Conservation (phyloP, 768 basidiomycete genomes). For the Agaricus sinodeliciosus region DNA sequence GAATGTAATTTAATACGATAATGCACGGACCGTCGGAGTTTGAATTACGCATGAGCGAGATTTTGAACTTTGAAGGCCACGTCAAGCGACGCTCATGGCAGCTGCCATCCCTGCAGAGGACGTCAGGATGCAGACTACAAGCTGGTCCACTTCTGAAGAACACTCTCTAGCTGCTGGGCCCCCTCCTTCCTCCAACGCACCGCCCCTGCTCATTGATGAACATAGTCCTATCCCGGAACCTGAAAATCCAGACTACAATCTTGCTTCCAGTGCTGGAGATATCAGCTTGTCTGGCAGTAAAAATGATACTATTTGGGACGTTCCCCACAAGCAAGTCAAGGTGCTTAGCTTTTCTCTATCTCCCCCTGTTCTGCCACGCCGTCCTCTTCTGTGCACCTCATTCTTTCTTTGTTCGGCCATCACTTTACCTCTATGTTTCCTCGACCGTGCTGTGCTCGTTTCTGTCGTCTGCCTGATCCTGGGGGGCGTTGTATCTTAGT, state of each 20-base stretch:
- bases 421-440: slow-evolving; percentile 9
- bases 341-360: slow-evolving; percentile 60
- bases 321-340: slow-evolving; percentile 82
- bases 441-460: slow-evolving; percentile 16
- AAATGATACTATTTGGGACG: slow-evolving; percentile 45
- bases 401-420: slow-evolving; percentile 18
- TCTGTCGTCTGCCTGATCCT: slow-evolving; percentile 26
- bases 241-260: slow-evolving; percentile 46
- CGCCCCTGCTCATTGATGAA: slow-evolving; percentile 42
- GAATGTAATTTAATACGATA: too few species aligned
- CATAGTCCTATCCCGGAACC: slow-evolving; percentile 36
- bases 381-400: slow-evolving; percentile 29
- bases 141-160: slow-evolving; percentile 48
- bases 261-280: slow-evolving; percentile 42
- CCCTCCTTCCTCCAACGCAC: slow-evolving; percentile 29
- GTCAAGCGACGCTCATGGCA: slow-evolving; percentile 21
- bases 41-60: slow-evolving; percentile 2
- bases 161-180: slow-evolving; percentile 32
- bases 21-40: slow-evolving; percentile 17
- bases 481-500: slow-evolving; percentile 11
- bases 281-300: slow-evolving; percentile 33
- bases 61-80: background rate
- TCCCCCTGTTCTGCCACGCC: background rate
- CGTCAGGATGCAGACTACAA: slow-evolving; percentile 29
- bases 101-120: slow-evolving; percentile 25